Percentiles rank a stretch among this genome's conserved stretches.
phyloP scores from a whole-genome alignment of 2,329 filamentous ascomycete genomes.

The Trichophyton mentagrophytes region DNA sequence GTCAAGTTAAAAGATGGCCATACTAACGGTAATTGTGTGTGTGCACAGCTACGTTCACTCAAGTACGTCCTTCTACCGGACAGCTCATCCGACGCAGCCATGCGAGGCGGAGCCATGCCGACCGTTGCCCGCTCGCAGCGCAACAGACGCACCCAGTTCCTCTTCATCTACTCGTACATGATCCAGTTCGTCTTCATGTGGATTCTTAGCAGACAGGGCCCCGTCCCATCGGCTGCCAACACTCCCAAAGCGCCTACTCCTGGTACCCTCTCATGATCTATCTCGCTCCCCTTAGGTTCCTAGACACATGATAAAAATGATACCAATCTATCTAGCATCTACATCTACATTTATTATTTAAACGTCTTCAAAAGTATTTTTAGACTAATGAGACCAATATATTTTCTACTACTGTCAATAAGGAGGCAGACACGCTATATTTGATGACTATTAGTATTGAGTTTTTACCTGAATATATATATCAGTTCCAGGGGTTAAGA shows the following conservation, averaged over 20 bases:
- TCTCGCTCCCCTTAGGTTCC: not conserved
- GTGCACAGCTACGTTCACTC: slow-evolving; percentile 66
- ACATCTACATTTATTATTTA: not conserved
- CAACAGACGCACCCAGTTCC: slow-evolving; percentile 77
- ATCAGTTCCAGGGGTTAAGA: too few species aligned
- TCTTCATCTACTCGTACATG: slow-evolving; percentile 88
- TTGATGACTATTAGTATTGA: too few species aligned
- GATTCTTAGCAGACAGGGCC: slow-evolving; percentile 49
- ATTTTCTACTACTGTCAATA: too few species aligned
- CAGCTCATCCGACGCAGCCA: slow-evolving; percentile 51
- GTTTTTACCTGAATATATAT: too few species aligned
- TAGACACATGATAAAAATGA: not conserved
- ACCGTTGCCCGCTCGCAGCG: slow-evolving; percentile 72
- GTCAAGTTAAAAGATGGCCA: not conserved
- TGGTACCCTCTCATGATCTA: not conserved
- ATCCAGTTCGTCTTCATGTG: slow-evolving; percentile 95
- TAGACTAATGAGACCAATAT: too few species aligned
- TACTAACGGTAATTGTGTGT: not conserved
- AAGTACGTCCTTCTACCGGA: slow-evolving; percentile 94
- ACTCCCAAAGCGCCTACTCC: not conserved
- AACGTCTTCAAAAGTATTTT: too few species aligned
- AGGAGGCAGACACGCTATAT: too few species aligned
- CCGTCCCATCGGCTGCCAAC: slow-evolving; percentile 20
- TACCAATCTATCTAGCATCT: not conserved
- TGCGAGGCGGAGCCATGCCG: slow-evolving; percentile 47